Evolutionary conservation across 2,329 filamentous ascomycete species (phyloP), one percentile per base, ranked within the genome.

Genomic region (Scedosporium boydii): DNA sequence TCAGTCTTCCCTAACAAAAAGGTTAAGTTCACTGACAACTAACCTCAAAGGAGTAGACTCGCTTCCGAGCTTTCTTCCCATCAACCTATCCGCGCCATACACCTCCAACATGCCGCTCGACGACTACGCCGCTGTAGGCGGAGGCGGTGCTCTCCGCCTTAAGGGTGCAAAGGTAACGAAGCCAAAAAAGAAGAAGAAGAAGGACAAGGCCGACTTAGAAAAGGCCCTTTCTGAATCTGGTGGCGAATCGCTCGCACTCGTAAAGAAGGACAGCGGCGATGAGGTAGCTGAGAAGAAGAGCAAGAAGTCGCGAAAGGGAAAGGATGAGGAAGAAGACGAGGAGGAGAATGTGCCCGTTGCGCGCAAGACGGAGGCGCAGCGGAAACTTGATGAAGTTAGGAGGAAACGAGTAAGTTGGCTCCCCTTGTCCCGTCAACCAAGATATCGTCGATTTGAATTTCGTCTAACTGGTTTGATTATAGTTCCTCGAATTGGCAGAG

Each of bases 351-450:
- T 14, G n/a, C 56, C 41, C 2, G 38, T 58, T 10, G 16, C 53
- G 9, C 74, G 72, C 64, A 96, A 96, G 80, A 98, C 93, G 0
- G 91, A 96, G 66, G 86, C 93, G 1, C 91, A 99, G 77, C 80
- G 82, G 67, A 82, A 87, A 55, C 85, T 95, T 69, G 91, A 96
- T 67, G 93, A 98, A 76, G 82, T 84, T 69, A 85, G 88, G 73
- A 83, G 86, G 73, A 95, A 91, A 77, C 84, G 91, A 79, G 90
- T 91, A 81, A 65, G 87, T 82, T 6, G 6, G 29, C 41, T 56
- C 29, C 34, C 42, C 51, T 51, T 21, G 29, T 44, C 53, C 29
- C n/a, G 16, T 16, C 18, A 18, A 10, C 16, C 53, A 42, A 12
- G 34, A 12, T 34, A 34, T 29, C 3, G n/a, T 58, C 12, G 6